Evolutionary conservation across 805 yeast genomes (phyloP).

Genomic region (Torulaspora delbrueckii): DNA sequence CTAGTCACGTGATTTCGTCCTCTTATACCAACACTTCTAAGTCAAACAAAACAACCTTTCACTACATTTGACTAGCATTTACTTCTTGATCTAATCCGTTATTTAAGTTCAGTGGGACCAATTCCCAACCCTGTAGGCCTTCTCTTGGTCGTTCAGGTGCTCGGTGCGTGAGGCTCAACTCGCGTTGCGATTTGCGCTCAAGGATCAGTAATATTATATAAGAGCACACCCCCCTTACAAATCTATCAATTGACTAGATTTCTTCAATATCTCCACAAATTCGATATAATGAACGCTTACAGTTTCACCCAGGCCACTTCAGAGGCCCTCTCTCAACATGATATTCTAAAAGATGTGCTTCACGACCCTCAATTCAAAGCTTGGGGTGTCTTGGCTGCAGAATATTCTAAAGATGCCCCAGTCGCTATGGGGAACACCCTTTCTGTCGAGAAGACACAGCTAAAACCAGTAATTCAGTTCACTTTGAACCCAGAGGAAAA

Average conservation of each 20-base stretch:
- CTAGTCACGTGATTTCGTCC: too few relatives aligned
- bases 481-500: constrained; percentile 42
- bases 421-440: constrained; percentile 80
- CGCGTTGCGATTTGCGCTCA: background rate
- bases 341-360: constrained; percentile 29
- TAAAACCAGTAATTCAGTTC: constrained; percentile 61
- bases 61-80: too few relatives aligned
- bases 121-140: too few relatives aligned
- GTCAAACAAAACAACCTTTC: too few relatives aligned
- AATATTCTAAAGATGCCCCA: constrained; percentile 24
- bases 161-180: background rate
- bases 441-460: constrained; percentile 59
- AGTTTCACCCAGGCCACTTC: constrained; percentile 16
- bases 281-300: background rate
- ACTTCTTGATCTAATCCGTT: too few relatives aligned
- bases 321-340: constrained; percentile 28
- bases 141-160: background rate
- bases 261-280: background rate
- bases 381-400: constrained; percentile 27
- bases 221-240: background rate
- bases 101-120: too few relatives aligned
- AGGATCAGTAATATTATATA: background rate
- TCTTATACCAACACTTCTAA: too few relatives aligned
- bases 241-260: too few relatives aligned
- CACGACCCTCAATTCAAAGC: constrained; percentile 17